Conservation (phyloP, 2,329 filamentous ascomycete genomes). For the Colletotrichum orbiculare region DNA sequence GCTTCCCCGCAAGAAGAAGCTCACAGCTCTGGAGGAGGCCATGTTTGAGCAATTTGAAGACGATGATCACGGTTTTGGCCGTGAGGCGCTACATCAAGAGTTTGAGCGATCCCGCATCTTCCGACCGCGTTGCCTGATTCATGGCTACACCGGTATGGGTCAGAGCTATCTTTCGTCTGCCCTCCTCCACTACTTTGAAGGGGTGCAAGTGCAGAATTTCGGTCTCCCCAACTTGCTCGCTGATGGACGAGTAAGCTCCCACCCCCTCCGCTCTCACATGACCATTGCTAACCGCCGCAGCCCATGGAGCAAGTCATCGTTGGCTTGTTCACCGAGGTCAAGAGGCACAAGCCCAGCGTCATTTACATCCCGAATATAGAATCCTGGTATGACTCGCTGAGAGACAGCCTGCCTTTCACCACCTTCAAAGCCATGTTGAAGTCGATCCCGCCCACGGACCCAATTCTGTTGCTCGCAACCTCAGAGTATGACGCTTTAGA, state of each 20-base stretch:
- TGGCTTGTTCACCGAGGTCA: constrained; percentile 89
- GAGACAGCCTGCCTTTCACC: constrained; percentile 75
- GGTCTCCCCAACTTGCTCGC: constrained; percentile 88
- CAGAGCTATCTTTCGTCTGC: constrained; percentile 90
- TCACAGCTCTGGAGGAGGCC: constrained; percentile 92
- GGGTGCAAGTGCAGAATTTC: constrained; percentile 93
- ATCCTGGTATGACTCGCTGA: constrained; percentile 78
- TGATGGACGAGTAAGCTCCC: constrained; percentile 75
- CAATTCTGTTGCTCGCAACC: constrained; percentile 88
- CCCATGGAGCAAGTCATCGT: constrained; percentile 90
- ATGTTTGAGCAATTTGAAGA: constrained; percentile 90
- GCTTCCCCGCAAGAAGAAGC: constrained; percentile 85
- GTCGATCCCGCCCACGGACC: constrained; percentile 88
- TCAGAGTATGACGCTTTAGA: constrained; percentile 71
- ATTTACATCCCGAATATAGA: constrained; percentile 94
- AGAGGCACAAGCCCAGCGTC: constrained; percentile 93
- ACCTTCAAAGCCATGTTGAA: constrained; percentile 87
- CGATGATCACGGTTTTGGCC: constrained; percentile 83
- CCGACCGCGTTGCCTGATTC: constrained; percentile 85
- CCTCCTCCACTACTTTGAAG: constrained; percentile 90
- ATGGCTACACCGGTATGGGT: constrained; percentile 89
- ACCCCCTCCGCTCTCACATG: not conserved
- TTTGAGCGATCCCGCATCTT: constrained; percentile 92
- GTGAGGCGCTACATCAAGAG: constrained; percentile 79
- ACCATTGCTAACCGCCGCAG: constrained; percentile 44